Evolutionary conservation across 495 filamentous ascomycete genomes (phyloP), one percentile per base, ranked within the genome.

Genomic region (Penicillium pancosmium): DNA sequence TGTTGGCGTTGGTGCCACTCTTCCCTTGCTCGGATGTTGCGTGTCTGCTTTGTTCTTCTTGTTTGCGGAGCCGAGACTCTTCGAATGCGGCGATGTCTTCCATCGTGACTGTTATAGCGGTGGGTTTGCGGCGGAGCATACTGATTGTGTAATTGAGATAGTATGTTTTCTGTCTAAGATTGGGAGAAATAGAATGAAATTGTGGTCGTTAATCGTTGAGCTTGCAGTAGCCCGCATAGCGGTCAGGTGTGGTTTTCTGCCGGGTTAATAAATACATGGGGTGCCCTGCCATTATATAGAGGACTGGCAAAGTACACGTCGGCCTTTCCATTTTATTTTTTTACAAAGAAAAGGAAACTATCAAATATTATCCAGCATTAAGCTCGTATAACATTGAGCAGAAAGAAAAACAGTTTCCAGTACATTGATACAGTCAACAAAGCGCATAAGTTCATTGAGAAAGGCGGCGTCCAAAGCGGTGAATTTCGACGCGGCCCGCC

Each of bases 91-190:
- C 81, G 40, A 94, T 72, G 68, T 95, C 91, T 73, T 93, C 90
- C 10, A 86, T 78, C 0, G 91, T 93, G 38, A 95, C 80, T 52
- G 84, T 81, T 60, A 95, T 89, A 27, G 86, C 80, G 5, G 91
- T 95, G 2, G 90, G 88, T 49, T 88, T 86, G 36, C 91, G 87
- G 66, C 91, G 91, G 56, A 95, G 87, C 91, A 95, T 95, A 66
- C 33, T 54, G 44, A 7, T 31, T 6, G 5, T 31, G 27, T 6
- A 9, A 1, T 31, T 9, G 27, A 1, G 4, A 0, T 31, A 31
- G 8, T 27, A 3, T 31, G 4, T 31, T 31, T 31, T 31, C 27
- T 31, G 8, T 31, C 27, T 9, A 38, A n/a, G 36, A 40, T 40
- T 13, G 7, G 6, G 15, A n/a, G 36, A 40, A 40, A 13, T 2